These are phyloP conservation scores for Aspergillus bertholletiae DNA, from an alignment of 495 filamentous ascomycete species.

Conservation along the genomic window DNA sequence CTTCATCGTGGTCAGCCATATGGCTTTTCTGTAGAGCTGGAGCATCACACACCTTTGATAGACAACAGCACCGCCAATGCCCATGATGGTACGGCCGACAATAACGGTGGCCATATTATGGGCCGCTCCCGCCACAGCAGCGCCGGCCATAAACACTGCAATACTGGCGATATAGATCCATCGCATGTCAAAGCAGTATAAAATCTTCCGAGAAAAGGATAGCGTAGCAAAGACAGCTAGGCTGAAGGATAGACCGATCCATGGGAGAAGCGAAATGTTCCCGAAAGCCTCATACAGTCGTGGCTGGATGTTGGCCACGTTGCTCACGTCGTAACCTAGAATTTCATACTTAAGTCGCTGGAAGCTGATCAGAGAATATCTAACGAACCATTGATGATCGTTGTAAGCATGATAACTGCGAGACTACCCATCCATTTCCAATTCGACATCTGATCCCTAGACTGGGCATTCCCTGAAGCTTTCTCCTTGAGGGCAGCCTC, in stretches of 20 bases:
- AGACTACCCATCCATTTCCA: conserved; percentile 14
- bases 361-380: neutral
- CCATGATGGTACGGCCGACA: conserved; percentile 30
- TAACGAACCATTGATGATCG: conserved; percentile 7
- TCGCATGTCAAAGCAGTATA: conserved; percentile 27
- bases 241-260: conserved; percentile 12
- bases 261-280: conserved; percentile 13
- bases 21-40: neutral
- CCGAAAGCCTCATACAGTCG: conserved; percentile 12
- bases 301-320: conserved; percentile 14
- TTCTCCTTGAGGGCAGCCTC: neutral
- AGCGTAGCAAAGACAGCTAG: conserved; percentile 9
- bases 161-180: conserved; percentile 23
- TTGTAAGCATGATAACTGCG: conserved; percentile 5
- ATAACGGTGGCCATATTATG: conserved; percentile 26
- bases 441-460: neutral
- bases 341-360: too few relatives aligned
- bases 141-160: conserved; percentile 28
- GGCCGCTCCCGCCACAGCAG: conserved; percentile 30
- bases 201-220: conserved; percentile 9
- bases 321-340: conserved; percentile 16
- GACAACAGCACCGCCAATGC: conserved; percentile 43
- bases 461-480: neutral
- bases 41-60: conserved; percentile 34
- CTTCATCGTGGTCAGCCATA: conserved; percentile 1